Percentiles rank a stretch among this genome's conserved stretches.
phyloP scores from a whole-genome alignment of 2,329 filamentous ascomycete genomes.

The Paecilomyces fulvus region DNA sequence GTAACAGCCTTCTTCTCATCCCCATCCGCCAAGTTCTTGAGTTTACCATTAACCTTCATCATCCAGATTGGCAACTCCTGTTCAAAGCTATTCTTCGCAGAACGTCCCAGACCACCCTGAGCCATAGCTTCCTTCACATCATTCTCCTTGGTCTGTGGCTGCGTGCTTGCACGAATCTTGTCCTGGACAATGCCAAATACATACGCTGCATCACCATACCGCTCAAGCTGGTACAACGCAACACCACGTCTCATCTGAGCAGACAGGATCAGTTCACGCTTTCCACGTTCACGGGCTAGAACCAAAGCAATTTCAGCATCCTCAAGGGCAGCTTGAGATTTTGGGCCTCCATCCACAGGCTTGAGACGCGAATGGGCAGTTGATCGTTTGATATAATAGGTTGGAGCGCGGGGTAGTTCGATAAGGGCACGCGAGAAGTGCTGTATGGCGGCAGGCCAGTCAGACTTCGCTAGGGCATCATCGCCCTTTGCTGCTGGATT shows the following conservation, averaged over 20 bases:
- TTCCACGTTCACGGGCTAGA: slow-evolving; percentile 57
- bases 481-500: slow-evolving; percentile 49
- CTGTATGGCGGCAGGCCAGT: slow-evolving; percentile 60
- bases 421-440: slow-evolving; percentile 60
- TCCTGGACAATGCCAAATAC: slow-evolving; percentile 53
- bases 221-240: slow-evolving; percentile 59
- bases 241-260: slow-evolving; percentile 75
- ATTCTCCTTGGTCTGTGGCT: slow-evolving; percentile 21
- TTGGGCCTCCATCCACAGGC: slow-evolving; percentile 38
- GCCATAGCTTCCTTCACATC: slow-evolving; percentile 23
- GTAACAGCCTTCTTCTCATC: slow-evolving; percentile 40
- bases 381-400: slow-evolving; percentile 75
- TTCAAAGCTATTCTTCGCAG: slow-evolving; percentile 16
- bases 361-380: slow-evolving; percentile 63
- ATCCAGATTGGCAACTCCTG: slow-evolving; percentile 49
- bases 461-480: slow-evolving; percentile 51
- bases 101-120: slow-evolving; percentile 6
- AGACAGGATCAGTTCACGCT: slow-evolving; percentile 67
- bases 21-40: slow-evolving; percentile 41
- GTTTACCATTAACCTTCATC: slow-evolving; percentile 45
- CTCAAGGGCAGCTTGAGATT: slow-evolving; percentile 47
- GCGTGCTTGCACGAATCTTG: slow-evolving; percentile 47
- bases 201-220: slow-evolving; percentile 66
- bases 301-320: slow-evolving; percentile 62
- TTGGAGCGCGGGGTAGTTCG: slow-evolving; percentile 56